phyloP scores from a whole-genome alignment of 495 filamentous ascomycete genomes.

The Parathielavia hyrcaniae region DNA sequence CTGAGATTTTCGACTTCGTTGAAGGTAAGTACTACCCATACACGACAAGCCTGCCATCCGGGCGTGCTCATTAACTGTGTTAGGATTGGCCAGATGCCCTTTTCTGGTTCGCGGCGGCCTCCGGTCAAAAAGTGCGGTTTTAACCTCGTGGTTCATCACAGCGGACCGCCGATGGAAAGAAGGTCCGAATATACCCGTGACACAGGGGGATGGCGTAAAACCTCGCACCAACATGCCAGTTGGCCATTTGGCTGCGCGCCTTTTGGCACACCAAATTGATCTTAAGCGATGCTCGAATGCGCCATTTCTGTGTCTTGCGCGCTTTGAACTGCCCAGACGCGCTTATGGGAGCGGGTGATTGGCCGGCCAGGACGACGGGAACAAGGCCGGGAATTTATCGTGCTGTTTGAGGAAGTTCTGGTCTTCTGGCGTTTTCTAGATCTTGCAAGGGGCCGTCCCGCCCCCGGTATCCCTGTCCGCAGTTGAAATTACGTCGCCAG shows the following conservation, averaged over 20 bases:
- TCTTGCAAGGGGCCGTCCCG: conserved; percentile 19
- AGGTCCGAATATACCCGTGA: conserved; percentile 24
- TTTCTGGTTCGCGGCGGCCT: not conserved
- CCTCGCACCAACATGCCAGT: conserved; percentile 6
- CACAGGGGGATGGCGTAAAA: too few relatives aligned
- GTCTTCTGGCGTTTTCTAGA: not conserved
- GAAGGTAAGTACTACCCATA: too few relatives aligned
- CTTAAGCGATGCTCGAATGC: conserved; percentile 12
- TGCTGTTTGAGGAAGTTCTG: conserved; percentile 8
- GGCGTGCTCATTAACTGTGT: not conserved
- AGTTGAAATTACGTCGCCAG: conserved; percentile 31
- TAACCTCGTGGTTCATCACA: not conserved
- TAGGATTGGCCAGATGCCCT: not conserved
- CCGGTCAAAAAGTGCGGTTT: not conserved
- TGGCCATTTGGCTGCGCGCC: conserved; percentile 15
- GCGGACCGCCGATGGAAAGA: conserved; percentile 20
- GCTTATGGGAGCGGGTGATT: too few relatives aligned
- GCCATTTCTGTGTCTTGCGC: conserved; percentile 24
- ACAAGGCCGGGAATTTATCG: conserved; percentile 30
- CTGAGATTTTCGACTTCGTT: not conserved
- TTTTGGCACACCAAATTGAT: conserved; percentile 21
- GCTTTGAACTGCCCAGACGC: not conserved
- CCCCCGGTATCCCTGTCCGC: conserved; percentile 22
- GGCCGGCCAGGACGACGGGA: not conserved
- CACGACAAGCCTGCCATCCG: not conserved